Percentiles rank a stretch among this genome's conserved stretches.
These are phyloP conservation scores for Capsicum chinense DNA, from an alignment of 257 asterid genomes.

Conservation along the genomic window DNA sequence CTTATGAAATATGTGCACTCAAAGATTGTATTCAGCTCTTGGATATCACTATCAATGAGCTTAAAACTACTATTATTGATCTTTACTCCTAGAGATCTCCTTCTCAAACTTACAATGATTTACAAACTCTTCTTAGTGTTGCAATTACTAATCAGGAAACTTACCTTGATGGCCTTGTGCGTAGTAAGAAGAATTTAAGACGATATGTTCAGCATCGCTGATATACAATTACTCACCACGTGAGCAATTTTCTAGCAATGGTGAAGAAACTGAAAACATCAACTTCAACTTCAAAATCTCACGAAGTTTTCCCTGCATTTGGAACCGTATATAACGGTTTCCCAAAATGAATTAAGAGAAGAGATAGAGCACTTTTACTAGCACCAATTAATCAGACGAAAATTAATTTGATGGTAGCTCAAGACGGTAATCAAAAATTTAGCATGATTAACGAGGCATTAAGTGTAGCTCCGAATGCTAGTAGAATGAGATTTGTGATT, in stretches of 20 bases:
- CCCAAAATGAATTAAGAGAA: conserved; percentile 68
- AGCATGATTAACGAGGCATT: conserved; percentile 68
- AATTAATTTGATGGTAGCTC: conserved; percentile 62
- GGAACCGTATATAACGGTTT: conserved; percentile 50
- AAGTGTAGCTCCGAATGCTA: conserved; percentile 72
- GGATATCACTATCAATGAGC: conserved; percentile 56
- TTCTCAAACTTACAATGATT: conserved; percentile 51
- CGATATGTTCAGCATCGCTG: conserved; percentile 55
- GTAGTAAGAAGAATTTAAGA: conserved; percentile 58
- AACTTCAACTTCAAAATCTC: background rate
- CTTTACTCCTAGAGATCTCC: conserved; percentile 44
- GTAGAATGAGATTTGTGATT: conserved; percentile 73
- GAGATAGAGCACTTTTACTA: conserved; percentile 67
- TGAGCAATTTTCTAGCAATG: conserved; percentile 87
- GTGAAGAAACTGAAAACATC: conserved; percentile 52
- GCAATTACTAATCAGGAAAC: conserved; percentile 94
- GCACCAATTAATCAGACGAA: conserved; percentile 46
- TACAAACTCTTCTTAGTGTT: conserved; percentile 82
- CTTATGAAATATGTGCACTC: conserved; percentile 66
- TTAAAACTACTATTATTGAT: conserved; percentile 47
- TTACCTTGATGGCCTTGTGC: conserved; percentile 90
- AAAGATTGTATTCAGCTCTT: conserved; percentile 83
- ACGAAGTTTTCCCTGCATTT: conserved; percentile 47
- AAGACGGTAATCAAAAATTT: conserved; percentile 87
- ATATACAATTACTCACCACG: conserved; percentile 63